Base-by-base conservation (phyloP, 2,329 filamentous ascomycete genomes). In the Ilyonectria destructans region DNA sequence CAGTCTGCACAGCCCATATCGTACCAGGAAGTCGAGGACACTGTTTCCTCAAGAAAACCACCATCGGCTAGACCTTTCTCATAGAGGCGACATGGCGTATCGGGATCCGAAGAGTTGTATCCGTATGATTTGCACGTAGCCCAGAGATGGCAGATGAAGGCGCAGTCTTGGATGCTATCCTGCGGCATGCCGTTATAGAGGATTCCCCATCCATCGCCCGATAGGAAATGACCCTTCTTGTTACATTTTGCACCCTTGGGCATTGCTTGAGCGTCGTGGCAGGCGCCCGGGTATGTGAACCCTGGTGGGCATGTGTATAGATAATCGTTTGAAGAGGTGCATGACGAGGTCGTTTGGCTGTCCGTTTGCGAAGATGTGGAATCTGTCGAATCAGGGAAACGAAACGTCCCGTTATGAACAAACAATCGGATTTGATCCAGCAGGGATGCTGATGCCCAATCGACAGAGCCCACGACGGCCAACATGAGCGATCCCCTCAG, bases 1-100 rank as follows among this genome's bases (percentile, higher is more conserved):
- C 51, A 55, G 12, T 55, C 9, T 23, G 51, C 15, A 6, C 51
- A 55, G 51, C n/a, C 51, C 3, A 55, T 6, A 12, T 55, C 51
- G 31, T 37, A 55, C 51, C 51, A 55, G 15, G 51, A 35, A 13
- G 51, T 55, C 31, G 51, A 23, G 37, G 51, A 29, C 9, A 21
- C 10, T 4, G 51, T 17, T 19, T 55, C 51, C 17, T 55, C 31
- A 13, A 37, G 9, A 3, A 55, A 31, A 2, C 51, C 51, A 9
- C 29, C 29, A 15, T 55, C 31, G 7, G 8, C 15, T 19, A 55
- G 49, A 37, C 31, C n/a, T 37, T 23, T 55, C n/a, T 55, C 31
- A 21, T 55, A 55, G 31, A 55, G 21, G 17, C 51, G 51, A 55
- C 51, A 55, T 37, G 51, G 51, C 3, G 51, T 55, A 37, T 55